Evolutionary conservation across 2,329 filamentous ascomycete genomes (phyloP).

Genomic region (Paraconiothyrium brasiliense): DNA sequence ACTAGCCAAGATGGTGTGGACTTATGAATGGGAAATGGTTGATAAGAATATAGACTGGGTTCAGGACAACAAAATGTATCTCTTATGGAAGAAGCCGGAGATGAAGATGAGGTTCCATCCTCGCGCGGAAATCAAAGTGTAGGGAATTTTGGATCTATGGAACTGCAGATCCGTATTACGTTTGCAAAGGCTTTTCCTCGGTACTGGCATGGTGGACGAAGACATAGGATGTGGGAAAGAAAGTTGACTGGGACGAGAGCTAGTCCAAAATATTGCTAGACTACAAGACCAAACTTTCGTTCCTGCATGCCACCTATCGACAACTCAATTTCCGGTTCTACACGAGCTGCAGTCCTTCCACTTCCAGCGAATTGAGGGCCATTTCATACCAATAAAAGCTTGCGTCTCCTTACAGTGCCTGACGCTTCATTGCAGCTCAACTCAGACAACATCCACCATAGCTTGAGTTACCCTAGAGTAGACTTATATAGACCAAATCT

Average conservation of each 20-base stretch:
- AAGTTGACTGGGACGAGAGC: not conserved
- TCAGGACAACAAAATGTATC: not conserved
- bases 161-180: not conserved
- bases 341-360: not conserved
- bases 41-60: not conserved
- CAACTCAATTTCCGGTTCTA: not conserved
- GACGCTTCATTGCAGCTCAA: no score
- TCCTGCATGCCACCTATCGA: not conserved
- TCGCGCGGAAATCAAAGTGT: not conserved
- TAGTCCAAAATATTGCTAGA: not conserved
- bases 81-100: not conserved
- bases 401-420: no score
- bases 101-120: not conserved
- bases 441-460: no score
- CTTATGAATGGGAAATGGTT: not conserved
- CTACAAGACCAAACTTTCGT: not conserved
- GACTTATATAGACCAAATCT: no score
- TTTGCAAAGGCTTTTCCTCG: no score
- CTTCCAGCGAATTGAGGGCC: no score
- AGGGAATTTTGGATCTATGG: not conserved
- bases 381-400: no score
- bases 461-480: no score
- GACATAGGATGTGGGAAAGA: no score
- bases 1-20: not conserved
- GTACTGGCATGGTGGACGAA: no score